These are phyloP conservation scores for Fusarium lyarnte DNA, from an alignment of 2,329 filamentous ascomycete genomes.

Conservation along the genomic window DNA sequence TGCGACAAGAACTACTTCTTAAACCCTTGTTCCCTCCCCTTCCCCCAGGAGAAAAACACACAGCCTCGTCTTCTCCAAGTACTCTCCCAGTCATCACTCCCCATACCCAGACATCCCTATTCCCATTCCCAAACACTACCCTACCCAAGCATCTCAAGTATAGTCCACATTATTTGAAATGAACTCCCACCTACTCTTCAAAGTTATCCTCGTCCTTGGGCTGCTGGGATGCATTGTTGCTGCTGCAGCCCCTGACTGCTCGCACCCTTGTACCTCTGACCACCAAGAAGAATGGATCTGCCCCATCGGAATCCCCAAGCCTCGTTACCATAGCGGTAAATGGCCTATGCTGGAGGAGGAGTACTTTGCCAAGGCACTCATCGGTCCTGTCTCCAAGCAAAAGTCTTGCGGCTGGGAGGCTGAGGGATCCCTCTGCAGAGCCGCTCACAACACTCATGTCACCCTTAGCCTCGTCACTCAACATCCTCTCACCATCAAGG, in stretches of 20 bases:
- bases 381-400: neutral
- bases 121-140: neutral
- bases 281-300: neutral
- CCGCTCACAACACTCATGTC: neutral
- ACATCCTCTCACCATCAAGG: neutral
- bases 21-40: neutral
- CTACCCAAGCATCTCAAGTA: fast-evolving
- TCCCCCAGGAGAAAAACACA: fast-evolving
- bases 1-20: neutral
- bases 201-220: neutral
- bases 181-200: neutral
- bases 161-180: neutral
- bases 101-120: no score
- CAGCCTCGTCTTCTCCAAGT: fast-evolving
- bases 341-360: neutral
- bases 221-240: neutral
- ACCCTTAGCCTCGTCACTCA: neutral
- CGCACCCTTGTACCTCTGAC: neutral
- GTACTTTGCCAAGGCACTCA: neutral
- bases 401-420: neutral
- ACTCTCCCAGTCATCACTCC: neutral
- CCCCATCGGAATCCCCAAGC: neutral
- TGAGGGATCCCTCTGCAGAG: neutral
- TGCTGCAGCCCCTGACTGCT: neutral
- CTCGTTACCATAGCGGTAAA: neutral